Conservation (phyloP, 495 filamentous ascomycete species). For the Copromyces sp. region DNA sequence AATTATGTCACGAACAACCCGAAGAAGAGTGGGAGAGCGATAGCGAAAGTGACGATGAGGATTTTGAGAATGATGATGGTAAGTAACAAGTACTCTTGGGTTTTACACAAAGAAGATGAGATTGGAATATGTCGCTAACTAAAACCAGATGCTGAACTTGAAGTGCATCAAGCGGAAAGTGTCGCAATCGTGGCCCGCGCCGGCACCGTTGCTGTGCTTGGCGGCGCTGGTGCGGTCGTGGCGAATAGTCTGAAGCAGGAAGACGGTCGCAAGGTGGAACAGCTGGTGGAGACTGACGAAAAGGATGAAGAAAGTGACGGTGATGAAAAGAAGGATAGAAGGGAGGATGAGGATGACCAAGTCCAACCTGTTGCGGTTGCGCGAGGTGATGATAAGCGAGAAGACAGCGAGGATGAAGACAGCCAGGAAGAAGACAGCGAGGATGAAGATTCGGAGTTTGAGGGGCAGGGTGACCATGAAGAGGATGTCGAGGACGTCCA, state of each 20-base stretch:
- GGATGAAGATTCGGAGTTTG: background rate
- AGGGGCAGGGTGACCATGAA: background rate
- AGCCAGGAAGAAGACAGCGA: too few relatives aligned
- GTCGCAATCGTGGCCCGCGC: background rate
- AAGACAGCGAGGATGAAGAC: slow-evolving; percentile 6
- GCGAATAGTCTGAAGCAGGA: background rate
- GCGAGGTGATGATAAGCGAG: background rate
- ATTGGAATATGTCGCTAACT: background rate
- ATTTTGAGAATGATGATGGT: background rate
- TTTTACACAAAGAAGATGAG: too few relatives aligned
- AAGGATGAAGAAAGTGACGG: background rate
- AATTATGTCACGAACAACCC: background rate
- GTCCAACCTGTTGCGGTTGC: background rate
- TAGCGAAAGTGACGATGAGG: background rate
- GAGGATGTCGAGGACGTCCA: background rate
- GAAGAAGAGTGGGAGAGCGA: background rate
- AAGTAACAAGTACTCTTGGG: too few relatives aligned
- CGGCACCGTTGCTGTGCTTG: background rate
- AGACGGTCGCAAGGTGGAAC: background rate
- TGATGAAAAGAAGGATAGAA: background rate
- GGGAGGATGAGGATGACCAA: background rate
- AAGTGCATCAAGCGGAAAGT: background rate
- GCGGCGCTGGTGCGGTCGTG: background rate
- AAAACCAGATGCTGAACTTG: background rate
- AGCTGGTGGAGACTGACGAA: background rate